Base-by-base conservation (phyloP, 495 filamentous ascomycete genomes). In the Baudoinia panamericana region DNA sequence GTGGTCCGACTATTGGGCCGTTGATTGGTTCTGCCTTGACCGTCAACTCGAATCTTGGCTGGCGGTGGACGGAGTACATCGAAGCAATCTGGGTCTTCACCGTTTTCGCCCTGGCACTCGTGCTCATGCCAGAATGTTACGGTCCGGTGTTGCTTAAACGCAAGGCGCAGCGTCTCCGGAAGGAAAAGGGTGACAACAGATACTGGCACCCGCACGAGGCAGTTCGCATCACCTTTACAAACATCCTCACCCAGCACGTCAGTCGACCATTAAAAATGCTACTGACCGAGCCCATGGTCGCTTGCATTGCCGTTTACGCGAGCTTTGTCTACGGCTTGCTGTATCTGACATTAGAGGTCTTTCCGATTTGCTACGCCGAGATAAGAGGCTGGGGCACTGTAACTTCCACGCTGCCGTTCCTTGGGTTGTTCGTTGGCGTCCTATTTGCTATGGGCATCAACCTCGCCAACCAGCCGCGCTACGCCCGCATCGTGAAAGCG, bases 331-430 rank as follows among this genome's bases (percentile, higher is more conserved):
- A 49, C 25, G 52, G 39, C 19, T 65, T 52, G 9, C 40, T 55
- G 10, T 55, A 55, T 36, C 45, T 75, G 8, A 57, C 70, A 5
- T 62, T 73, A 40, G 68, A 70, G 0, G 67, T 67, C 10, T 70
- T 71, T 43, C 53, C 70, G 0, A 41, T 52, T 0, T 56, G 73
- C 0, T 76, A 66, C 72, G 19, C 69, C 36, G 57, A 72, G 68
- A 40, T 62, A 44, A 30, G 73, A 63, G 9, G 45, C 49, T 36
- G 72, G 67, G 30, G 56, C 45, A 7, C 61, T 53, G 26, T 71
- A 41, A 23, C 45, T 34, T 25, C 66, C 45, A 52, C 56, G 55
- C 56, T 78, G 1, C 56, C 67, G 3, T 76, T 70, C 46, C 57
- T 78, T 0, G 70, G 68, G 0, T 54, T 68, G 13, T 69, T 68